Evolutionary conservation across 1,139 yeast species (phyloP).

Genomic region (Kodamaea alishanica): DNA sequence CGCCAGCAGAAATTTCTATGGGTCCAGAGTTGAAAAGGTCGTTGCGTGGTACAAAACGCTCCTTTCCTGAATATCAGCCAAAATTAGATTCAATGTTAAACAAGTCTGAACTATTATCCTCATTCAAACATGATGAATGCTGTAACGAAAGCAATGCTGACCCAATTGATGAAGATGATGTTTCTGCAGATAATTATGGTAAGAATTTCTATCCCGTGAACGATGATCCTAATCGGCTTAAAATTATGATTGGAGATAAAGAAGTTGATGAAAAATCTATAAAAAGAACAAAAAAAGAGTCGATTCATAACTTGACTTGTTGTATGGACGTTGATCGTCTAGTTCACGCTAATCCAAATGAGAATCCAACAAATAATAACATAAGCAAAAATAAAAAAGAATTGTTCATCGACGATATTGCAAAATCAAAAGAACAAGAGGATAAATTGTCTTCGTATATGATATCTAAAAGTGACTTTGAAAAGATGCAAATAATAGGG

Average conservation of each 20-base stretch:
- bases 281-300: conserved; percentile 10
- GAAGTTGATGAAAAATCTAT: conserved; percentile 14
- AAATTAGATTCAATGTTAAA: too few relatives aligned
- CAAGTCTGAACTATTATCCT: too few relatives aligned
- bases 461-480: conserved; percentile 62
- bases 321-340: not conserved
- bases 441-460: conserved; percentile 45
- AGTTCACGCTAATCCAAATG: not conserved
- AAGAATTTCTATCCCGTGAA: conserved; percentile 12
- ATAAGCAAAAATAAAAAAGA: conserved; percentile 2
- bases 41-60: not conserved
- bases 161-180: not conserved
- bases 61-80: too few relatives aligned
- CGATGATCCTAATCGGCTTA: conserved; percentile 7
- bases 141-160: too few relatives aligned
- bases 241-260: conserved; percentile 15
- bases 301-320: conserved; percentile 9
- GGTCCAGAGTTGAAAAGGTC: not conserved
- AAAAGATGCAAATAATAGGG: conserved; percentile 74
- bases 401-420: conserved; percentile 18
- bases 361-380: not conserved
- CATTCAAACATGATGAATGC: too few relatives aligned
- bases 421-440: conserved; percentile 45
- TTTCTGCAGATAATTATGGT: conserved; percentile 8
- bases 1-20: too few relatives aligned